phyloP scores from a whole-genome alignment of 805 yeast species.

The Candida arabinofermentans region DNA sequence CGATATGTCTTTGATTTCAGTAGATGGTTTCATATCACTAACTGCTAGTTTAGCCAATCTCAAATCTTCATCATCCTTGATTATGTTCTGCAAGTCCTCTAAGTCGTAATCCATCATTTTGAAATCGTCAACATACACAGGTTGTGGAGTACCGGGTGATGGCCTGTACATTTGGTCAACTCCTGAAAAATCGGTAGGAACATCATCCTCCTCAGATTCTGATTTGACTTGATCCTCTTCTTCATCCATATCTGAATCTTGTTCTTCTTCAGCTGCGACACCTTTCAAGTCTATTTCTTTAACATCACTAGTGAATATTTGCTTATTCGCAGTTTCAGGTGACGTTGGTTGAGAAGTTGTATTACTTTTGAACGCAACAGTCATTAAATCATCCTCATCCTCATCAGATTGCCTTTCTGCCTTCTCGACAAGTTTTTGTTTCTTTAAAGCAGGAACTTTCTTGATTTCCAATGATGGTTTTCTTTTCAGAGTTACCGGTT shows the following conservation, averaged over 20 bases:
- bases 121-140: conserved; percentile 48
- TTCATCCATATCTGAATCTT: neutral
- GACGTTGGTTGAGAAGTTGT: conserved; percentile 22
- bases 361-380: conserved; percentile 5
- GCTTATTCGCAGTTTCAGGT: conserved; percentile 16
- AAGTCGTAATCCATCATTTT: conserved; percentile 41
- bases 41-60: conserved; percentile 46
- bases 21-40: conserved; percentile 12
- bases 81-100: conserved; percentile 43
- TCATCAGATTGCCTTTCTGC: conserved; percentile 20
- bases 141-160: conserved; percentile 42
- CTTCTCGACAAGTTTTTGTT: conserved; percentile 2
- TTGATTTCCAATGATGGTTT: conserved; percentile 18
- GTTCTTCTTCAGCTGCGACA: conserved; percentile 17
- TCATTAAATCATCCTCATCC: conserved; percentile 11
- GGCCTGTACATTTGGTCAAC: conserved; percentile 45
- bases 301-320: conserved; percentile 9
- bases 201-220: conserved; percentile 17
- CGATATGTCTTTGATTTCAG: conserved; percentile 34
- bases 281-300: conserved; percentile 27
- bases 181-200: conserved; percentile 17
- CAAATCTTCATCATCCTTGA: conserved; percentile 77
- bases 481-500: conserved; percentile 22
- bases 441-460: neutral
- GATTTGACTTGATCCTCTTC: conserved; percentile 24